Evolutionary conservation across 257 asterid species (phyloP), one percentile per base, ranked within the genome.

Genomic region (Solanum habrochaites): DNA sequence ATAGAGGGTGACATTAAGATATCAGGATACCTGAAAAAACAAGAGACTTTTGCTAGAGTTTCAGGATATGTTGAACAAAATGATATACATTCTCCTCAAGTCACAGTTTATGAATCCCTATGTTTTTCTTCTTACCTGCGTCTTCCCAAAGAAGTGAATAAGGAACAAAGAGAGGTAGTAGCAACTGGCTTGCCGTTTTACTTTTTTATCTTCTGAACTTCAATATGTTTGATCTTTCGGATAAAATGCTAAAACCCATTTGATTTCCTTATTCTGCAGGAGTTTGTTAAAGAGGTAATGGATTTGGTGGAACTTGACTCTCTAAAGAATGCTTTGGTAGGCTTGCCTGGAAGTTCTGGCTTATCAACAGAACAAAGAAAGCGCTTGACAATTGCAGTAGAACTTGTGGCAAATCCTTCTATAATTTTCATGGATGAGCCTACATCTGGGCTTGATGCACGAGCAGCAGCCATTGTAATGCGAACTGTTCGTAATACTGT

Each of bases 391-490:
- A 95, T 96, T 72, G 98, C 98, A 4, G 98, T 95, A 83, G 99
- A 96, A 89, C 98, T 96, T 74, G 99, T 96, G 37, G 98, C 98
- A 60, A 96, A 96, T 89, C 99, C 99, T 42, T 94, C 98, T 12
- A 95, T 96, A 89, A 94, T 96, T 85, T 96, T 96, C 86, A 96
- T 96, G 99, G 98, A 96, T 85, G 99, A 96, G 89, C 99, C 99
- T 12, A 96, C 99, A 72, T 95, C 99, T 5, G 98, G 98, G 47
- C 98, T 96, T 43, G 99, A 96, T 89, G 99, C 99, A 60, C 93
- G 99, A 80, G 99, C 98, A 64, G 99, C 98, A n/a, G 99, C 99
- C 83, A 96, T 96, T 86, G 98, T 95, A 27, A 96, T 96, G 99
- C 90, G 99, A 87, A 94, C 99, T 37, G 98, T 96, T 47, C 95